Evolutionary conservation across 345 rosid genomes (phyloP), one percentile per base, ranked within the genome.

Genomic region (Reutealis trisperma): DNA sequence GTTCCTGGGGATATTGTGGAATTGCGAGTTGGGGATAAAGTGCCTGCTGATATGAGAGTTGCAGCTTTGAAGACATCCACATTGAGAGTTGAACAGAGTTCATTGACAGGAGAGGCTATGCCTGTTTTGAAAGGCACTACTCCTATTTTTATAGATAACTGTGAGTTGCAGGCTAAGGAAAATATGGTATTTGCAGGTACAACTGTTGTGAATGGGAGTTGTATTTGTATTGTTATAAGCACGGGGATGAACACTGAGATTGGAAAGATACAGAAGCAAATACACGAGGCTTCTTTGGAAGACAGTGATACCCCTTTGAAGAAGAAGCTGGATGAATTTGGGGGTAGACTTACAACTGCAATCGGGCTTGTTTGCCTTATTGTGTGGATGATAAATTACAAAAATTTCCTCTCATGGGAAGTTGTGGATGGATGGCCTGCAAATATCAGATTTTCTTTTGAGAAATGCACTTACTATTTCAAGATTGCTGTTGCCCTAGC

Each of bases 401-500:
- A 86, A 75, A 90, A 94, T 67, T 94, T 91, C 71, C 85, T 94
- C 55, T 88, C 92, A 21, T 94, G 93, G 93, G 92, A 94, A 37
- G 72, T 88, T 64, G 86, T 83, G 54, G 88, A 94, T 59, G 93
- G 97, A 51, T 87, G 93, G 87, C 98, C 96, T 34, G 81, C 77
- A 58, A 91, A 94, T 74, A 16, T 92, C 32, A 81, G 63, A 59
- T 94, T 94, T 66, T 94, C 97, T 3, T 93, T 94, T 49, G 90
- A 89, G 86, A 94, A 91, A 78, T 93, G 98, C 75, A 94, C 97
- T 32, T 94, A 93, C 78, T 91, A 94, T 84, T 93, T 94, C 86
- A 92, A 94, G 82, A 94, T 94, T 76, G 97, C 98, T 1, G 95
- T 93, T 75, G 97, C 98, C 51, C 90, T 94, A 25, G 97, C 98